A percentile compares a stretch with the other conserved stretches of the same genome.
phyloP scores from a whole-genome alignment of 129 eudicot genomes.

The Artemisia tridentata region DNA sequence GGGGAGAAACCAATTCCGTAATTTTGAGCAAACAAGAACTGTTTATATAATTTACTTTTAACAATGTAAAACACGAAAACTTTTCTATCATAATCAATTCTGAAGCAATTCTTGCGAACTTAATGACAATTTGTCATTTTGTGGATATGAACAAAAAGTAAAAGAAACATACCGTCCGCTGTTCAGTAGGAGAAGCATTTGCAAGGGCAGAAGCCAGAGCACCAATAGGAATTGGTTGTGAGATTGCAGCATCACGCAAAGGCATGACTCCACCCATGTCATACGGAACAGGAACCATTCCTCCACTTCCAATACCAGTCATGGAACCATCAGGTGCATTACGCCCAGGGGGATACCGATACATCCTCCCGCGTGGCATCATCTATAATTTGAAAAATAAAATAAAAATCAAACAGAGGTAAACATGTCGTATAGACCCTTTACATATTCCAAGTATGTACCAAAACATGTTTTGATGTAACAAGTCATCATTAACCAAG shows the following conservation, averaged over 20 bases:
- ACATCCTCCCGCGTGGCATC: constrained; percentile 54
- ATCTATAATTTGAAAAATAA: not conserved
- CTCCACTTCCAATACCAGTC: constrained; percentile 25
- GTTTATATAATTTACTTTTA: too few relatives aligned
- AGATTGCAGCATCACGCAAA: constrained; percentile 19
- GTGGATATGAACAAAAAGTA: not conserved
- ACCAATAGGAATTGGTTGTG: constrained; percentile 22
- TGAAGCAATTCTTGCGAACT: too few relatives aligned
- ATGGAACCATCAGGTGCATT: constrained; percentile 53
- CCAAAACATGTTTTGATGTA: too few relatives aligned
- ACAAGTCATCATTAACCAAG: too few relatives aligned
- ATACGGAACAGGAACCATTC: constrained; percentile 43
- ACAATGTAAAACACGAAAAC: too few relatives aligned
- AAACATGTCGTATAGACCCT: too few relatives aligned
- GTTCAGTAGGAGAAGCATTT: constrained; percentile 36
- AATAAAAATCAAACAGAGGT: not conserved
- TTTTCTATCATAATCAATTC: too few relatives aligned
- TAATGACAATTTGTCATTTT: too few relatives aligned
- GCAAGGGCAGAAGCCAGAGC: constrained; percentile 39
- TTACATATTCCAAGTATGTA: too few relatives aligned
- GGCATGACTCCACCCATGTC: constrained; percentile 45
- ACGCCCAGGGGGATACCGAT: constrained; percentile 60
- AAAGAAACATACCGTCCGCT: constrained; percentile 15
- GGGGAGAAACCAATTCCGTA: too few relatives aligned
- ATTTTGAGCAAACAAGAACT: too few relatives aligned